Base-by-base conservation (phyloP, 2,329 filamentous ascomycete genomes). In the Capronia epimyces region DNA sequence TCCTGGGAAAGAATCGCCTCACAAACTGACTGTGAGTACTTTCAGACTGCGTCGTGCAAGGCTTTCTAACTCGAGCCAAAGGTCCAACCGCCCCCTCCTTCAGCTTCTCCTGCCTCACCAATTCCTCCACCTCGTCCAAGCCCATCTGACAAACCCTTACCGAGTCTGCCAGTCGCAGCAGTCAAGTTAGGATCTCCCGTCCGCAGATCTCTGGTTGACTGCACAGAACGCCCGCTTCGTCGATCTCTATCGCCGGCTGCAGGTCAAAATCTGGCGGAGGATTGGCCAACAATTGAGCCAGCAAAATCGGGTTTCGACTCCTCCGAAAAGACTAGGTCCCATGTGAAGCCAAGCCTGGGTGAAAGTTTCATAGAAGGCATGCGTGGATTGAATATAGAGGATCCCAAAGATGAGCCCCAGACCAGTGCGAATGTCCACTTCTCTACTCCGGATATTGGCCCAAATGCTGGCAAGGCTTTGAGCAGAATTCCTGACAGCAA, bases 111-210 rank as follows among this genome's bases (percentile, higher is more conserved):
- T 46, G 40, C 32, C 24, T 42, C 41, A 8, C 45, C 50, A 32
- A 37, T 45, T 29, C 46, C 10, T 39, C 47, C 22, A 39, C 27
- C n/a, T 21, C 40, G 37, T 31, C 24, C 46, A 29, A 59, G 51
- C 29, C 59, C 60, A 20, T 37, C 47, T n/a, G 62, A 65, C 22
- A 66, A 65, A 49, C 64, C 64, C 8, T 53, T 65, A 13, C 64
- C 64, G n/a, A 63, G 58, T 49, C 59, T 64, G 27, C 64, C 64
- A 20, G 43, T 60, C 4, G 58, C 59, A 12, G 59, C 59, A 18
- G 41, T 63, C 21, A 46, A 50, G 13, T 49, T 46, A n/a, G 53
- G 52, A 13, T 60, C 55, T 31, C 56, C 61, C 16, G 52, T 59
- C 21, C 44, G 59, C 15, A 56, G 59, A 43, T 61, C 61, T 16